A percentile compares a stretch with the other conserved stretches of the same genome.
phyloP scores from a whole-genome alignment of 371 early-diverging fungal genomes.

The Apophysomyces trapeziformis region DNA sequence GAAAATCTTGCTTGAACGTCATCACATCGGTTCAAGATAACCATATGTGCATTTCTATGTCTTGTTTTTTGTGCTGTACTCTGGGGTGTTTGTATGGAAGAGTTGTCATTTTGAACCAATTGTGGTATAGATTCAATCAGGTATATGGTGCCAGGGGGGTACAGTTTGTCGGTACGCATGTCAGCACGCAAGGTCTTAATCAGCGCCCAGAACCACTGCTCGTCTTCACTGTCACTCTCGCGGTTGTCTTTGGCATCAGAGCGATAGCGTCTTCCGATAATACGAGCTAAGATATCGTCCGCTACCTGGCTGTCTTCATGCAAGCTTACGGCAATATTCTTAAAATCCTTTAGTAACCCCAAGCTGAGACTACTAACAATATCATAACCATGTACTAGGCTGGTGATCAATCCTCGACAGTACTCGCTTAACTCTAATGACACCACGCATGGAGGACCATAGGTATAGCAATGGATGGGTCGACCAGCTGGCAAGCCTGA shows the following conservation, averaged over 20 bases:
- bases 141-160: slow-evolving; percentile 78
- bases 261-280: slow-evolving; percentile 50
- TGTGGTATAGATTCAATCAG: slow-evolving; percentile 57
- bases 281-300: slow-evolving; percentile 70
- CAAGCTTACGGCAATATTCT: slow-evolving; percentile 71
- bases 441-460: slow-evolving; percentile 76
- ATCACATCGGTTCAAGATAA: slow-evolving; percentile 62
- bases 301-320: slow-evolving; percentile 67
- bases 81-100: slow-evolving; percentile 16
- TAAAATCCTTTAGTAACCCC: slow-evolving; percentile 76
- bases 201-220: slow-evolving; percentile 83
- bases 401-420: slow-evolving; percentile 73
- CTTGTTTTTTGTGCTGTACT: slow-evolving; percentile 31
- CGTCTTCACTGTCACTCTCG: slow-evolving; percentile 46
- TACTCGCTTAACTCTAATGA: slow-evolving; percentile 69
- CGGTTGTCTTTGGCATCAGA: slow-evolving; percentile 21
- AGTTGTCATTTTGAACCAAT: background rate
- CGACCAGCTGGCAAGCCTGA: slow-evolving; percentile 74
- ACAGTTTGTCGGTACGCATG: slow-evolving; percentile 82
- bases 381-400: slow-evolving; percentile 75
- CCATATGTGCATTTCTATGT: slow-evolving; percentile 42
- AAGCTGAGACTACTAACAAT: slow-evolving; percentile 75
- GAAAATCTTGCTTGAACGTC: slow-evolving; percentile 71
- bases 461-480: slow-evolving; percentile 79
- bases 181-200: slow-evolving; percentile 82